phyloP scores from a whole-genome alignment of 2,329 filamentous ascomycete genomes.

The Aspergillus sp. region DNA sequence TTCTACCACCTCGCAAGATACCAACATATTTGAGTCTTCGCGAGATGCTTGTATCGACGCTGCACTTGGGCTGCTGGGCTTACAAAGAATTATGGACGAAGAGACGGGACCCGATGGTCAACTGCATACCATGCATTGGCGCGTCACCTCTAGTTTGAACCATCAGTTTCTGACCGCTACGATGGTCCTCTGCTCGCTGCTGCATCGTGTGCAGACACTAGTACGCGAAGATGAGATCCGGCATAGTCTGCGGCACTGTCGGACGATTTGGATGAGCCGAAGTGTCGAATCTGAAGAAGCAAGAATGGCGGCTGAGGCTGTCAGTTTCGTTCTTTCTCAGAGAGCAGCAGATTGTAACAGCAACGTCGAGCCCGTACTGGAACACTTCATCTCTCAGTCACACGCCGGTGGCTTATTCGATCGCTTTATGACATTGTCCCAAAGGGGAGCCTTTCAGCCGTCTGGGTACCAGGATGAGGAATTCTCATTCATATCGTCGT shows the following conservation, averaged over 20 bases:
- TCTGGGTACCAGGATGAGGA: neutral
- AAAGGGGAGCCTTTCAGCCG: neutral
- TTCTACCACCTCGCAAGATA: neutral
- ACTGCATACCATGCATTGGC: conserved; percentile 56
- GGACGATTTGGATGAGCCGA: conserved; percentile 19
- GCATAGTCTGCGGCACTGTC: conserved; percentile 9
- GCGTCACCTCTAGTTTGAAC: conserved; percentile 55
- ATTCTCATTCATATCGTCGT: neutral
- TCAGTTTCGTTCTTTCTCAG: conserved; percentile 4
- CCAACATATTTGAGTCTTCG: conserved; percentile 34
- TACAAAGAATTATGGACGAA: conserved; percentile 50
- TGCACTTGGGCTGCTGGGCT: conserved; percentile 47
- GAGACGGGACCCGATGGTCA: conserved; percentile 54
- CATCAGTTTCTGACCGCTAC: conserved; percentile 62
- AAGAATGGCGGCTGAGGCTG: conserved; percentile 12
- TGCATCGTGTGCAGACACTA: conserved; percentile 8
- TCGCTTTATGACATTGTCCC: neutral
- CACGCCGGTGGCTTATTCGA: neutral
- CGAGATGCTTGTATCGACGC: conserved; percentile 47
- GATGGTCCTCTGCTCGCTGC: conserved; percentile 53
- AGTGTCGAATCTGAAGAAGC: conserved; percentile 18
- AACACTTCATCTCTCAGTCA: too few relatives aligned
- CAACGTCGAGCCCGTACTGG: too few relatives aligned
- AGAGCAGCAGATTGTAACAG: neutral
- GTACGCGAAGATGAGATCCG: conserved; percentile 17